Evolutionary conservation across 306 rosid species (phyloP), one percentile per base, ranked within the genome.

Genomic region (Luffa aegyptiaca): DNA sequence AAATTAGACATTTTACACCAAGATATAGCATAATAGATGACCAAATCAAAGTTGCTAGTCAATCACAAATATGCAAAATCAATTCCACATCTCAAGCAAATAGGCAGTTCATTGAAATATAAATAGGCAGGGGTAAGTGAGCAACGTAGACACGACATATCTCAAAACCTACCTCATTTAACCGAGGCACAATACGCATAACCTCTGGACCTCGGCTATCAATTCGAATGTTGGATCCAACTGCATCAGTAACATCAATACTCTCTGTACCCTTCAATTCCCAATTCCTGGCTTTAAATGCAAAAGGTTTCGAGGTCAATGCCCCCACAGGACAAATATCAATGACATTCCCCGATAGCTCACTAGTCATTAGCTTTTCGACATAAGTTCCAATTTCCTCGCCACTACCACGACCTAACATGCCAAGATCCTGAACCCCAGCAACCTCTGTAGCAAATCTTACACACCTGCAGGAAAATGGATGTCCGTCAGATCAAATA

Each of bases 261-360:
- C 66, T 93, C 81, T 96, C 97, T 20, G 98, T 96, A 58, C 97
- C 96, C 86, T 96, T 96, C 83, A 96, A 84, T 85, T 96, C 99
- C 97, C 98, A 96, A 82, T 96, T 96, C 18, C 98, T 87, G 62
- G 98, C 99, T 83, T 96, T 96, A 89, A 96, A 96, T 78, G 99
- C 99, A 89, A 91, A 96, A n/a, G 99, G 97, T 83, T 96, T 96
- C 0, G 99, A 96, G 70, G 99, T 93, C 83, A 93, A 88, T 51
- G 99, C 99, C 76, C 99, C 98, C 13, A 96, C 98, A 41, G 97
- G 99, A 86, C 99, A 96, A 77, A 96, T 96, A 84, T 96, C 99
- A 73, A 96, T 96, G 81, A 96, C 98, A 88, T 96, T 96, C 82
- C 99, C 99, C 20, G 97, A 96, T 75, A 96, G 99, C 84, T 96